A percentile compares a stretch with the other conserved stretches of the same genome.
phyloP scores from a whole-genome alignment of 805 yeast genomes.

The Cyberlindnera xishuangbannaensis region DNA sequence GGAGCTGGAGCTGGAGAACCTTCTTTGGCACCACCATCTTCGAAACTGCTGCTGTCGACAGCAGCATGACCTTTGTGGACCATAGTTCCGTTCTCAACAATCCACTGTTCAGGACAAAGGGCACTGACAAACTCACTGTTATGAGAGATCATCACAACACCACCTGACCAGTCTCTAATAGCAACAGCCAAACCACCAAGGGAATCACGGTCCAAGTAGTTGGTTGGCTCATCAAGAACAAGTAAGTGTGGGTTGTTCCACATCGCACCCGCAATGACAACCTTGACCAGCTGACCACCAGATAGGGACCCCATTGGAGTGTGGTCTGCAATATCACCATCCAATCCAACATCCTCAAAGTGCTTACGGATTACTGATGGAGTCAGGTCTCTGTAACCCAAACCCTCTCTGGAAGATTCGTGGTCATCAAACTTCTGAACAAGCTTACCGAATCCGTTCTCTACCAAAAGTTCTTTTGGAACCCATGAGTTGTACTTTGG shows the following conservation, averaged over 20 bases:
- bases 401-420: slow-evolving; percentile 98
- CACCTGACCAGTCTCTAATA: slow-evolving; percentile 96
- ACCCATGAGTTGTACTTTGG: slow-evolving; percentile 95
- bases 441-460: slow-evolving; percentile 82
- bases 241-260: slow-evolving; percentile 98
- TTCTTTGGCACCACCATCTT: slow-evolving; percentile 59
- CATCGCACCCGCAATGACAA: slow-evolving; percentile 99
- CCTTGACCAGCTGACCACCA: slow-evolving; percentile 97
- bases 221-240: slow-evolving; percentile 97
- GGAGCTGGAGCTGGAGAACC: slow-evolving; percentile 44
- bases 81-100: slow-evolving; percentile 87
- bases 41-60: slow-evolving; percentile 75
- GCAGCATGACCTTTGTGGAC: slow-evolving; percentile 75
- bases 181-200: slow-evolving; percentile 97
- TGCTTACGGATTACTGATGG: slow-evolving; percentile 94
- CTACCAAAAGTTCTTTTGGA: slow-evolving; percentile 72
- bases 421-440: slow-evolving; percentile 97
- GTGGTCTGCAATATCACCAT: slow-evolving; percentile 97
- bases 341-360: slow-evolving; percentile 95
- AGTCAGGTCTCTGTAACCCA: slow-evolving; percentile 90
- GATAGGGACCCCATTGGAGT: slow-evolving; percentile 95
- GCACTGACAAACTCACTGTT: slow-evolving; percentile 97
- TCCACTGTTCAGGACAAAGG: slow-evolving; percentile 97
- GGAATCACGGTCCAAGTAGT: slow-evolving; percentile 96
- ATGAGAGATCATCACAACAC: slow-evolving; percentile 98